These are phyloP conservation scores for Stevia rebaudiana DNA, from an alignment of 140 eudicot species.

Conservation along the genomic window DNA sequence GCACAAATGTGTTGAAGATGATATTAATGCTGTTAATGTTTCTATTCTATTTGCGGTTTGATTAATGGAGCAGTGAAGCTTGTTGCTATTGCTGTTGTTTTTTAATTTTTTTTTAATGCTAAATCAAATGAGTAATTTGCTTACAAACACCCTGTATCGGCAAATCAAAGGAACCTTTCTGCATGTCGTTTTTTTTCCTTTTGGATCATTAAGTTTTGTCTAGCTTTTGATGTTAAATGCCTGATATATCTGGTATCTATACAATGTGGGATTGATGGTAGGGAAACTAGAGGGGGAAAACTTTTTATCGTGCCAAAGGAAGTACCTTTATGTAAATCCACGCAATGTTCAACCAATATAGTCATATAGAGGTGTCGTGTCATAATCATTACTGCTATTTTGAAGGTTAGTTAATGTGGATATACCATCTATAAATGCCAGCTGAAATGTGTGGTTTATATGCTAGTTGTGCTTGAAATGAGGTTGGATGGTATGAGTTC, in stretches of 20 bases:
- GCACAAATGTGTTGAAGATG: neutral
- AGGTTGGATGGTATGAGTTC: too few species aligned
- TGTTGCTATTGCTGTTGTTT: too few species aligned
- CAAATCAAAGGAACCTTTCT: neutral
- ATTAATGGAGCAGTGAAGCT: too few species aligned
- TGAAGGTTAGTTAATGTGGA: neutral
- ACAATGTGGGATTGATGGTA: neutral
- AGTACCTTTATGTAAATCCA: too few species aligned
- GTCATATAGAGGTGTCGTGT: neutral
- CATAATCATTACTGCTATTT: neutral
- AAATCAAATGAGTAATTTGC: neutral
- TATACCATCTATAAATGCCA: neutral
- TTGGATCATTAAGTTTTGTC: neutral
- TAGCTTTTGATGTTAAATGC: slow-evolving; percentile 1
- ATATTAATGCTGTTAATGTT: neutral
- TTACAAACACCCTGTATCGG: neutral
- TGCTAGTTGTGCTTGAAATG: neutral
- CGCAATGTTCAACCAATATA: too few species aligned
- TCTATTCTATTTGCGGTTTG: too few species aligned
- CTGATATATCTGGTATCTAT: neutral
- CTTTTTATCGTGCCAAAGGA: too few species aligned
- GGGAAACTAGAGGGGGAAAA: too few species aligned
- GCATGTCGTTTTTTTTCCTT: neutral
- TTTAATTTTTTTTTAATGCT: too few species aligned
- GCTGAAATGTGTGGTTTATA: slow-evolving; percentile 14